phyloP scores from a whole-genome alignment of 805 yeast genomes.

The Yamadazyma scolyti region DNA sequence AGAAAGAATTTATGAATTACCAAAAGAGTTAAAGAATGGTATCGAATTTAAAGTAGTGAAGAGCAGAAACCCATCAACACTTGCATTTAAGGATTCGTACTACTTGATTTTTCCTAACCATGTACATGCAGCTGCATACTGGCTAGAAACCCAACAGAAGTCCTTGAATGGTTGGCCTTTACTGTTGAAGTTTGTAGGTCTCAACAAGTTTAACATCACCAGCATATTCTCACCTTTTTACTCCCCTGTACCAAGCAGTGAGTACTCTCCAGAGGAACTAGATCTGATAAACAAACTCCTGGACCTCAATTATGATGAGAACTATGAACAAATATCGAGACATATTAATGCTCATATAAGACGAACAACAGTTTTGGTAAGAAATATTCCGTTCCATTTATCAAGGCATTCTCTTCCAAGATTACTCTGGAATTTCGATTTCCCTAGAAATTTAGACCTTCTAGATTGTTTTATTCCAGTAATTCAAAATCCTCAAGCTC shows the following conservation, averaged over 20 bases:
- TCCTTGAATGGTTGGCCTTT: slow-evolving; percentile 49
- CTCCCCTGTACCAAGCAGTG: too few species aligned
- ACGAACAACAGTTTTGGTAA: slow-evolving; percentile 32
- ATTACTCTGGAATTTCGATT: slow-evolving; percentile 48
- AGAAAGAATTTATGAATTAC: slow-evolving; percentile 24
- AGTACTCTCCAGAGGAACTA: too few species aligned
- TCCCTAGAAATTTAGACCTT: slow-evolving; percentile 21
- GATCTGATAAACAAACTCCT: too few species aligned
- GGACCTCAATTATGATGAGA: slow-evolving; percentile 6
- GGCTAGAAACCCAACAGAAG: slow-evolving; percentile 46
- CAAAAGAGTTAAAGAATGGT: slow-evolving; percentile 17
- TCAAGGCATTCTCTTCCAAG: slow-evolving; percentile 31
- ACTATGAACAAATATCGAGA: slow-evolving; percentile 11
- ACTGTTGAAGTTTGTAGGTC: slow-evolving; percentile 46
- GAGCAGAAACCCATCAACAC: slow-evolving; percentile 44
- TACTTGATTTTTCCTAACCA: slow-evolving; percentile 48
- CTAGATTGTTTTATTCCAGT: slow-evolving; percentile 15
- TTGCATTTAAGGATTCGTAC: slow-evolving; percentile 46
- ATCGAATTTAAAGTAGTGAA: slow-evolving; percentile 41
- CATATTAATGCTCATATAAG: slow-evolving; percentile 17
- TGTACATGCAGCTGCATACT: slow-evolving; percentile 50
- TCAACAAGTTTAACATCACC: too few species aligned
- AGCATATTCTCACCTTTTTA: too few species aligned
- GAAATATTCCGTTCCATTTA: slow-evolving; percentile 46
- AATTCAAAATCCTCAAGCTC: slow-evolving; percentile 22